Conservation (phyloP, 176 grass and related monocot genomes). For the Avena sativa region DNA sequence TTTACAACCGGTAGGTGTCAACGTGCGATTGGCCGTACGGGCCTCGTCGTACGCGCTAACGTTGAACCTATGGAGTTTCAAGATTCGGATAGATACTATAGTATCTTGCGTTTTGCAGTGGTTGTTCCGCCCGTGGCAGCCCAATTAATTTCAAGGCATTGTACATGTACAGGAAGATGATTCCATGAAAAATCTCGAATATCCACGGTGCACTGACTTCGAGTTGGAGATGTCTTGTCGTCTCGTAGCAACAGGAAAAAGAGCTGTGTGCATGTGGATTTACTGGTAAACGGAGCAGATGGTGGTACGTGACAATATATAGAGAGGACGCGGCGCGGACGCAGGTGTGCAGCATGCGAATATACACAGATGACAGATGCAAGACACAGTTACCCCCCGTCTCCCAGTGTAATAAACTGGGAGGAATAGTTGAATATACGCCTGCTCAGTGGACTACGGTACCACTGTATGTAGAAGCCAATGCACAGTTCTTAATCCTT, state of each 20-base stretch:
- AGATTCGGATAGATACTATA: slow-evolving; percentile 20
- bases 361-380: background rate
- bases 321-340: too few relatives aligned
- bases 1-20: slow-evolving; percentile 32
- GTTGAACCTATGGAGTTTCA: background rate
- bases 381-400: background rate
- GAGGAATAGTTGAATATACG: background rate
- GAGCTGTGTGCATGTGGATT: background rate
- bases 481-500: slow-evolving; percentile 14
- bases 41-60: background rate
- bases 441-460: background rate
- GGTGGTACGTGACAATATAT: background rate
- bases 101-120: background rate
- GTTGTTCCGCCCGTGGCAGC: background rate
- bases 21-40: slow-evolving; percentile 12
- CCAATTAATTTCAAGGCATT: background rate
- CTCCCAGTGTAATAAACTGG: background rate
- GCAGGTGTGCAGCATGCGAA: too few relatives aligned
- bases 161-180: background rate
- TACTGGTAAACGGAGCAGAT: background rate
- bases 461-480: background rate
- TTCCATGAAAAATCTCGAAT: background rate
- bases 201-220: background rate
- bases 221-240: background rate
- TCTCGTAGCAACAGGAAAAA: too few relatives aligned